Evolutionary conservation across 2,329 filamentous ascomycete genomes (phyloP).

Genomic region (Ophiostoma ips): DNA sequence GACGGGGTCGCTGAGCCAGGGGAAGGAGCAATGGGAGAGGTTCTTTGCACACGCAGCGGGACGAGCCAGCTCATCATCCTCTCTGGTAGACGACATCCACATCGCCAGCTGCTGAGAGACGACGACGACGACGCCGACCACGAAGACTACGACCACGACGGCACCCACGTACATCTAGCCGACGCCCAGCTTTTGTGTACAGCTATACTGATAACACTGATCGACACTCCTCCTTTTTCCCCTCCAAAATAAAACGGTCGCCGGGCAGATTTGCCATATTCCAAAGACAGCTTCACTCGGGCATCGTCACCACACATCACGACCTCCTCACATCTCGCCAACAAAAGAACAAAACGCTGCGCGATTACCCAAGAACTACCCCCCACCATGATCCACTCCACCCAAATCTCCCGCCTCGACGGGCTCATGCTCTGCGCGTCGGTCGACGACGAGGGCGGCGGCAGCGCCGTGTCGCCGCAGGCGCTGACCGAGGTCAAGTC

Average conservation of each 20-base stretch:
- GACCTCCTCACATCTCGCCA: too few species aligned
- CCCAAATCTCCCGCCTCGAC: constrained; percentile 86
- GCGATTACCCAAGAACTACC: too few species aligned
- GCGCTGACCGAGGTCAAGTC: constrained; percentile 77
- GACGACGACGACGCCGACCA: not conserved
- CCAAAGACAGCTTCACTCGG: too few species aligned
- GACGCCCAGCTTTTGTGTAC: too few species aligned
- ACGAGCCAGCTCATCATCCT: not conserved
- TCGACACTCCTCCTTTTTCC: too few species aligned
- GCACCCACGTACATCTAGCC: not conserved
- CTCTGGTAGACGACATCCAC: not conserved
- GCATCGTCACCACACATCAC: not conserved
- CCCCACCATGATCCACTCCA: constrained; percentile 67
- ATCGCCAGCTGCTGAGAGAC: not conserved
- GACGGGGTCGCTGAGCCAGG: not conserved
- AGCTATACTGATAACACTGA: too few species aligned
- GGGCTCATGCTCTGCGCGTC: constrained; percentile 92
- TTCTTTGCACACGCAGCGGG: too few species aligned
- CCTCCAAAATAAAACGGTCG: too few species aligned
- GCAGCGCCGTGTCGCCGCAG: constrained; percentile 54
- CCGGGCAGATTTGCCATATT: too few species aligned
- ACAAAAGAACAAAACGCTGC: too few species aligned
- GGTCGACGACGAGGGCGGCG: constrained; percentile 72
- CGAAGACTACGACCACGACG: not conserved
- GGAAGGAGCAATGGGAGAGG: not conserved